Evolutionary conservation across 306 rosid species (phyloP).

Genomic region (Pyrus pyrifolia): DNA sequence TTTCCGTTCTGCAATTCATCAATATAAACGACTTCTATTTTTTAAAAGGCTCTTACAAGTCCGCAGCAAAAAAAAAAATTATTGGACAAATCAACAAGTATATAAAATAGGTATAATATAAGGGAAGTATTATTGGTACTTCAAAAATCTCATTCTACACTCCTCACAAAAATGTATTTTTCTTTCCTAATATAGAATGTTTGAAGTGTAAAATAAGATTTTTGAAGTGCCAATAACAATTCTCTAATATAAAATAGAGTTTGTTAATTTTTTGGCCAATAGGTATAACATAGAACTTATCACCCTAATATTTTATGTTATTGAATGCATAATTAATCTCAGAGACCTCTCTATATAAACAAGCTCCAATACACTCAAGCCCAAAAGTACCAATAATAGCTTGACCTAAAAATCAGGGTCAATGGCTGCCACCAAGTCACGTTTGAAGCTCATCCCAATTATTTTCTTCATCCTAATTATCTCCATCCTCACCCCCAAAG

Average conservation of each 20-base stretch:
- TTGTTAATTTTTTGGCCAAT: not conserved
- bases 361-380: not conserved
- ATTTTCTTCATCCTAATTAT: slow-evolving; percentile 25
- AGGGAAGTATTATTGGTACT: too few species aligned
- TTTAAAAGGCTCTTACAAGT: not conserved
- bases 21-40: not conserved
- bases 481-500: slow-evolving; percentile 17
- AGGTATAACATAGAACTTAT: not conserved
- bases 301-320: too few species aligned
- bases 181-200: too few species aligned
- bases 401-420: not conserved
- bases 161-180: too few species aligned
- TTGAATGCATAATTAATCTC: not conserved
- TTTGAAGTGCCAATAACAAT: too few species aligned
- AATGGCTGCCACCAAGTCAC: slow-evolving; percentile 18
- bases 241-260: not conserved
- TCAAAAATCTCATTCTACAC: too few species aligned
- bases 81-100: not conserved
- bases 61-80: not conserved
- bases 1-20: not conserved
- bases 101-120: not conserved
- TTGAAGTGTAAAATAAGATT: too few species aligned
- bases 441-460: slow-evolving; percentile 7
- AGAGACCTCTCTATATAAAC: not conserved
- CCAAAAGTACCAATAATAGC: not conserved